Percentiles rank a stretch among this genome's conserved stretches.
These are phyloP conservation scores for Termitomyces sp. DNA, from an alignment of 768 basidiomycete genomes.

Conservation along the genomic window DNA sequence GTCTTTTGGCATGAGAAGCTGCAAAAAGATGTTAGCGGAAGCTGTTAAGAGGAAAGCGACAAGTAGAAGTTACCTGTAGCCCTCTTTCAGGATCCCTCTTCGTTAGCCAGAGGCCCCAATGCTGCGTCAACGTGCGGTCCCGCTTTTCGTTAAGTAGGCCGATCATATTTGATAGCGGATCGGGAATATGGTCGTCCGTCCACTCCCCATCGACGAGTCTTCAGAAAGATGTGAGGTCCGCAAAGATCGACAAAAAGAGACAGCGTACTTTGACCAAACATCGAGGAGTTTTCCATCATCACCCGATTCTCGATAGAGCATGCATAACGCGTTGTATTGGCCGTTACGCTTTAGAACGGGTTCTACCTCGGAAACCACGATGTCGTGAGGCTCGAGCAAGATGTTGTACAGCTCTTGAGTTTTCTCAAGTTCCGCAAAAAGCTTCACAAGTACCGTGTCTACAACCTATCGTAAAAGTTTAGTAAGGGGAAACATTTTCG, in stretches of 20 bases:
- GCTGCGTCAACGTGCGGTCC: constrained; percentile 59
- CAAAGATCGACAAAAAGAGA: not conserved
- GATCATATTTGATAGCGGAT: constrained; percentile 62
- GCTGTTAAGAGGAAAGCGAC: not conserved
- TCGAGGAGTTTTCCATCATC: constrained; percentile 63
- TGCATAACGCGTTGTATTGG: constrained; percentile 58
- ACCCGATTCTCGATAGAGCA: constrained; percentile 53
- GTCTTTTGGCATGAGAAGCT: constrained; percentile 63
- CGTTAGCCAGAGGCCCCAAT: constrained; percentile 81
- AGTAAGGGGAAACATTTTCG: not conserved
- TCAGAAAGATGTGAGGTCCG: not conserved
- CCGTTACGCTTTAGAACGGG: constrained; percentile 43
- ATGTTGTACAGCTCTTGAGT: constrained; percentile 59
- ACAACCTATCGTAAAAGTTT: constrained; percentile 45
- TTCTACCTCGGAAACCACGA: constrained; percentile 63
- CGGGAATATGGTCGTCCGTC: constrained; percentile 56
- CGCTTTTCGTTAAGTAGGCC: constrained; percentile 50
- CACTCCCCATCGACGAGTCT: constrained; percentile 68
- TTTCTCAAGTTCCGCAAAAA: constrained; percentile 61
- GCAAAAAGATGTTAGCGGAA: not conserved
- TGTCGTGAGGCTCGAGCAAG: constrained; percentile 48
- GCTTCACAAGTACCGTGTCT: constrained; percentile 78
- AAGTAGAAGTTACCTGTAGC: constrained; percentile 55
- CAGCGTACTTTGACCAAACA: constrained; percentile 60
- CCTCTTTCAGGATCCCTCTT: constrained; percentile 66